Base-by-base conservation (phyloP, 306 rosid species). In the Acacia melanoxylon region DNA sequence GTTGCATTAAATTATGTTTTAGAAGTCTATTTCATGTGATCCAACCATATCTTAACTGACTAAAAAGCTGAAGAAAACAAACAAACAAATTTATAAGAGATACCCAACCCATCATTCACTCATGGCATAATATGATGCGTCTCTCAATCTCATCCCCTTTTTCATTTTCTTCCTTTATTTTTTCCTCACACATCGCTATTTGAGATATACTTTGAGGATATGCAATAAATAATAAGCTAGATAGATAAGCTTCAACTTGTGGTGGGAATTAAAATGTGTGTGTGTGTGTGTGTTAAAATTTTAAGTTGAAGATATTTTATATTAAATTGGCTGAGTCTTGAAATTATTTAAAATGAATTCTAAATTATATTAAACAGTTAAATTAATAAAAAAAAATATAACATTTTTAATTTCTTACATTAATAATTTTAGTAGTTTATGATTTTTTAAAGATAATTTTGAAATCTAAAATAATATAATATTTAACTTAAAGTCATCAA, bases 1-100 rank as follows among this genome's bases (percentile, higher is more conserved):
- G 52, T 82, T 86, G 76, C 19, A 41, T 59, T 83, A 74, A 80
- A 74, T 77, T 71, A 16, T 17, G 73, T 74, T 62, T 25, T 52
- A 54, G 31, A 15, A 62, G 85, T 82, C 81, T 78, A 22, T 86
- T 81, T 84, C 86, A 81, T 58, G 40, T 67, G 77, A 86, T 78
- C 83, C 71, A 68, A 35, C 85, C 80, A 79, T 79, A 86, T 84
- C 89, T 76, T 75, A 78, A 70, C 82, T 72, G 75, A 82, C 84
- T 9, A 24, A 80, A 54, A 86, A 74, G 73, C 54, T 44, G 66
- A 79, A 51, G 16, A 51, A 17, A 29, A 71, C 49, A 86, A 63
- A 82, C 63, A 75, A 59, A 82, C 81, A 85, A 84, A 68, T 33
- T 51, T 19, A 45, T 37, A 37, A 37, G 41, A 82, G 83, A 86